Evolutionary conservation across 768 basidiomycete species (phyloP), one percentile per base, ranked within the genome.

Genomic region (Lactarius hengduanensis): DNA sequence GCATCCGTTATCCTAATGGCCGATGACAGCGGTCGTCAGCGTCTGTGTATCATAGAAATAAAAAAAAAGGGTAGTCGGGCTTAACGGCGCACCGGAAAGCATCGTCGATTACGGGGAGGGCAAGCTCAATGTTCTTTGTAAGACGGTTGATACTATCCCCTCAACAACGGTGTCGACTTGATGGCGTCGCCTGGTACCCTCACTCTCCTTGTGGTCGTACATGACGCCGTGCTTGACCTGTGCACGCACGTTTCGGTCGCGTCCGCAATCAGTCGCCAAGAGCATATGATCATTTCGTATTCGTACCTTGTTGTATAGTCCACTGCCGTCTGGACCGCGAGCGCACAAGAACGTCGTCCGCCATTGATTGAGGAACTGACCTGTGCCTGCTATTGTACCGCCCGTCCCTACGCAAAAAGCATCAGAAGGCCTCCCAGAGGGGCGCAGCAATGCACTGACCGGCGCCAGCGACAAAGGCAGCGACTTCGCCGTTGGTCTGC

Each of bases 141-240:
- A 96, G 76, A 63, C 97, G 82, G 77, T 98, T 98, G 78, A 98
- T 92, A 18, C 95, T 55, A 94, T 93, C 65, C 92, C 92, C 77
- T 94, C 92, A n/a, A 97, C 94, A 20, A 97, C 87, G 0, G 95
- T 96, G 73, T 98, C 96, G 16, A 98, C 94, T 76, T 96, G 95
- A 74, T 96, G 92, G 65, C 96, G 80, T 72, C 97, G 78, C 73
- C 92, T 94, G 10, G 89, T 96, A 6, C 97, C 96, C 78, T 99
- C 96, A 47, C 86, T 88, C 79, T 99, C 96, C 69, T 84, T 92
- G n/a, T 77, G 80, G 73, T 96, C 92, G 73, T 89, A 99, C 95
- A 99, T 93, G 8, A 98, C 97, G 5, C 94, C 94, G 70, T 88
- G 84, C 78, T 92, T 93, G 61, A 97, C 85, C 89, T 91, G 58